Percentiles rank a stretch among this genome's conserved stretches.
phyloP scores from a whole-genome alignment of 441 rosid genomes.

The Bocquillonia castaneifolia region DNA sequence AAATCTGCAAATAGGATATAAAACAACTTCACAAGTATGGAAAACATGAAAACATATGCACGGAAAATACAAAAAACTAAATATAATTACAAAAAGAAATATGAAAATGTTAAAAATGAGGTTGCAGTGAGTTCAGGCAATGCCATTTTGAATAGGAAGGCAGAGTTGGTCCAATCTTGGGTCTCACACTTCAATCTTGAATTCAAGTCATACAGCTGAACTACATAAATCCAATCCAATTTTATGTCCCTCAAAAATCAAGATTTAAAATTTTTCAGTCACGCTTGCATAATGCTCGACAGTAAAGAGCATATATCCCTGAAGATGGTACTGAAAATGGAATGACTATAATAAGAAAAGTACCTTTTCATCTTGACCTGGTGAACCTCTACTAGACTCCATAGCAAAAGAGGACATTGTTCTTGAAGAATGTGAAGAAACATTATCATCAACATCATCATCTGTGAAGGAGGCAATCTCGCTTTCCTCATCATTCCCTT shows the following conservation, averaged over 20 bases:
- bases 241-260: not conserved
- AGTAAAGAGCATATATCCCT: not conserved
- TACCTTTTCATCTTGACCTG: slow-evolving; percentile 48
- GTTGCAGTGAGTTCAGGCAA: not conserved
- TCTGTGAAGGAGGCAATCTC: slow-evolving; percentile 69
- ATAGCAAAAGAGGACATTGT: slow-evolving; percentile 41
- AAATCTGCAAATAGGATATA: not conserved
- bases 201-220: not conserved
- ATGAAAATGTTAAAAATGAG: not conserved
- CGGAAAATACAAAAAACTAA: not conserved
- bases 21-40: slow-evolving; percentile 1
- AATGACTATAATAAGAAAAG: slow-evolving; percentile 1
- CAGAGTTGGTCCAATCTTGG: not conserved
- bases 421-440: slow-evolving; percentile 50
- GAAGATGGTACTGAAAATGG: not conserved
- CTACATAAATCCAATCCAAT: not conserved
- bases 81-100: not conserved
- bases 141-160: not conserved
- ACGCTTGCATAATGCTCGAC: not conserved
- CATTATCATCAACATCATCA: slow-evolving; percentile 52
- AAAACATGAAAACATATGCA: not conserved
- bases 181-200: not conserved
- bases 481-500: slow-evolving; percentile 48
- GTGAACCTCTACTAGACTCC: slow-evolving; percentile 33
- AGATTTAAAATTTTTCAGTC: not conserved